phyloP scores from a whole-genome alignment of 805 yeast genomes.

The Soucietia sequanensis region DNA sequence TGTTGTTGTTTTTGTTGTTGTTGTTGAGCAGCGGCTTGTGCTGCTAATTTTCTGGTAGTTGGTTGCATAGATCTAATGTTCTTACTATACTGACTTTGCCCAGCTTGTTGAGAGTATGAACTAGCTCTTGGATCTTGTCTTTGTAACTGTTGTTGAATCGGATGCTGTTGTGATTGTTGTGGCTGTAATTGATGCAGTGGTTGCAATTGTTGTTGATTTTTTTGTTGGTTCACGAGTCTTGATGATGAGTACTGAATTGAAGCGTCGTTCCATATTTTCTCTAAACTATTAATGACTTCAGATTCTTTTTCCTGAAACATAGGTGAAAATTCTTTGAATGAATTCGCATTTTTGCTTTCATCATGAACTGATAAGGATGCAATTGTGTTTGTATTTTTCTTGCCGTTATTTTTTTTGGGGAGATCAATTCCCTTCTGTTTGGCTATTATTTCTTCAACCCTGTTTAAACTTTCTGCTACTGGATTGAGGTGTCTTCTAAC shows the following conservation, averaged over 20 bases:
- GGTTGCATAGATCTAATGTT: constrained; percentile 1
- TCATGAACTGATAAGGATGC: constrained; percentile 5
- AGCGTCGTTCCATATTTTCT: constrained; percentile 43
- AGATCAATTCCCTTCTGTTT: constrained; percentile 20
- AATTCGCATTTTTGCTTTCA: constrained; percentile 20
- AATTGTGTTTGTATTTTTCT: constrained; percentile 4
- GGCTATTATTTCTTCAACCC: constrained; percentile 36
- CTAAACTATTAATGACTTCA: constrained; percentile 23
- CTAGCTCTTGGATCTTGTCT: constrained; percentile 1
- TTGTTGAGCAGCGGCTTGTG: constrained; percentile 4
- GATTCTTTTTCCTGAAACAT: constrained; percentile 29
- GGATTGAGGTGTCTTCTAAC: constrained; percentile 73
- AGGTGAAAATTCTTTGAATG: constrained; percentile 35
- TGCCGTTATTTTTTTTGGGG: constrained; percentile 17
- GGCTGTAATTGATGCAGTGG: too few relatives aligned
- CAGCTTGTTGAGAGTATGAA: neutral
- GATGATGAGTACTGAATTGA: constrained; percentile 13
- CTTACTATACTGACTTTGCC: neutral
- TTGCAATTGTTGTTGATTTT: constrained; percentile 5
- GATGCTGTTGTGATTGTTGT: constrained; percentile 8
- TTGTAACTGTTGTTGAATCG: constrained; percentile 2
- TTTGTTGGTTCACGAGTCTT: constrained; percentile 9
- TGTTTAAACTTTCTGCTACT: constrained; percentile 56
- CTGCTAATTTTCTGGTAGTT: constrained; percentile 2
- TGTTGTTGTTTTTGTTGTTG: too few relatives aligned